Conservation (phyloP, 140 eudicot genomes). For the Erigeron philadelphicus region DNA sequence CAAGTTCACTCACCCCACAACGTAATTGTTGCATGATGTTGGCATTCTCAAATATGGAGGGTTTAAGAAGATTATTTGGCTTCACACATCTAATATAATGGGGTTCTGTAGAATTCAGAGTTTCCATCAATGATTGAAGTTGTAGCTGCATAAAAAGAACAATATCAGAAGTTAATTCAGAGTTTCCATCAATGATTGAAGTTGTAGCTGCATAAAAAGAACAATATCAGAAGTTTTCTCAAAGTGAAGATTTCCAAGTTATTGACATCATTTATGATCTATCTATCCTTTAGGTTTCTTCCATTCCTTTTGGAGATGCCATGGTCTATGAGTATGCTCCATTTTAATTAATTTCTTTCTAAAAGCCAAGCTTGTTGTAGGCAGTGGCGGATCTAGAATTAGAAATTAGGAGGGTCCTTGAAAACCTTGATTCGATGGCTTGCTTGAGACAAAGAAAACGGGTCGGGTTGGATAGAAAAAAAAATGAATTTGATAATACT, state of each 20-base stretch:
- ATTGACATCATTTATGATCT: slow-evolving; percentile 7
- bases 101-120: slow-evolving; percentile 93
- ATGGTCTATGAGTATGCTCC: slow-evolving; percentile 16
- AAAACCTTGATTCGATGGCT: no score
- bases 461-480: no score
- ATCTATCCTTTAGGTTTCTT: slow-evolving; percentile 18
- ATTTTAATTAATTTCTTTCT: slow-evolving; percentile 15
- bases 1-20: slow-evolving; percentile 82
- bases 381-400: no score
- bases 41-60: slow-evolving; percentile 84
- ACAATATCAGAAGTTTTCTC: slow-evolving; percentile 19
- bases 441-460: no score
- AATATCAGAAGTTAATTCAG: slow-evolving; percentile 42
- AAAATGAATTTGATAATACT: no score
- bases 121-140: slow-evolving; percentile 88
- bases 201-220: slow-evolving; percentile 68
- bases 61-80: slow-evolving; percentile 93
- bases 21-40: slow-evolving; percentile 92
- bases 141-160: slow-evolving; percentile 59
- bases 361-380: slow-evolving; percentile 4
- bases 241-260: slow-evolving; percentile 10
- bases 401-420: no score
- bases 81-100: slow-evolving; percentile 98
- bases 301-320: slow-evolving; percentile 6
- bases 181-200: slow-evolving; percentile 85